Conservation (phyloP, 306 rosid genomes). For the Heteromeles arbutifolia region DNA sequence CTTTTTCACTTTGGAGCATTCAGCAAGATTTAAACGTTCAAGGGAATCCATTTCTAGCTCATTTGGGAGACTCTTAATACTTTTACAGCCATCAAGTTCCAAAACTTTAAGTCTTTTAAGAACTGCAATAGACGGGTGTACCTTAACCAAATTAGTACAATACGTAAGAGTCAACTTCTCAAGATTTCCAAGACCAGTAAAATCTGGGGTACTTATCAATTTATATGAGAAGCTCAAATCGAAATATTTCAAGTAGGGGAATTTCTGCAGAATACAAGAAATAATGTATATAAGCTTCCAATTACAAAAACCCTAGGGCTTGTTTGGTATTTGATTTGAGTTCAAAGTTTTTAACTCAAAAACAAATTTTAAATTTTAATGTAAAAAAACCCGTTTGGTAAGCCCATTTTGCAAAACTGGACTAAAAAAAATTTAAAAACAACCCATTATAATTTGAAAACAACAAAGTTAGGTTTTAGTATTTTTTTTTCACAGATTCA, state of each 20-base stretch:
- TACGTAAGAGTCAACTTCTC: not conserved
- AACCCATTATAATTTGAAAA: too few species aligned
- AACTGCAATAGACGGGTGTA: constrained; percentile 4
- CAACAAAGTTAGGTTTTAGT: too few species aligned
- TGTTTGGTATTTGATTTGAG: too few species aligned
- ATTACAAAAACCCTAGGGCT: too few species aligned
- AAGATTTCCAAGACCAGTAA: constrained; percentile 1
- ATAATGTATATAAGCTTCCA: too few species aligned
- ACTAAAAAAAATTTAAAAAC: too few species aligned
- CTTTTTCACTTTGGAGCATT: constrained; percentile 7
- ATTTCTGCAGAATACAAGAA: constrained; percentile 1
- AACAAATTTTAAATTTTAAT: too few species aligned
- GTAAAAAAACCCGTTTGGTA: too few species aligned
- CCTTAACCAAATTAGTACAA: constrained; percentile 5
- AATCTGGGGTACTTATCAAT: constrained; percentile 13
- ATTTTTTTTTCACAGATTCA: too few species aligned
- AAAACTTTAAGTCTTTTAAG: not conserved
- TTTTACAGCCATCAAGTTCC: not conserved
- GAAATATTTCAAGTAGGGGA: constrained; percentile 2
- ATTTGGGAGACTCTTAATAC: constrained; percentile 3
- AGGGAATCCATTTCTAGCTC: constrained; percentile 1
- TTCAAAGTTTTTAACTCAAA: too few species aligned
- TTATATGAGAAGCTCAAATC: not conserved
- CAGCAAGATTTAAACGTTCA: not conserved
- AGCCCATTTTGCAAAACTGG: too few species aligned